phyloP scores from a whole-genome alignment of 2,329 filamentous ascomycete species.

The Exophiala xenobiotica region DNA sequence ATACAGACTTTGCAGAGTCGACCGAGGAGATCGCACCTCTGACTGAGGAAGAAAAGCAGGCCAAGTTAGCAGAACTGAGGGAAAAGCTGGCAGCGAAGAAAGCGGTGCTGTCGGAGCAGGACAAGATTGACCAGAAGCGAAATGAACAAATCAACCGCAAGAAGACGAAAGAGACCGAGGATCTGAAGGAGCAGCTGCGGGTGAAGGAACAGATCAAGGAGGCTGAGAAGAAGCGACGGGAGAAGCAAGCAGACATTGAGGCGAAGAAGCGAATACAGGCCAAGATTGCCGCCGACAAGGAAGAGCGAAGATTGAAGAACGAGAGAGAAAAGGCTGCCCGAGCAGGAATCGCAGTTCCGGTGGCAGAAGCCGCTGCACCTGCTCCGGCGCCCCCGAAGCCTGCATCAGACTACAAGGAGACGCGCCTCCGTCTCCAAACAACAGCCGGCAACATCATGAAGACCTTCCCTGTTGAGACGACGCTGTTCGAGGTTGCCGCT shows the following conservation, averaged over 20 bases:
- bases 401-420: constrained; percentile 72
- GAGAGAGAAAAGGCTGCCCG: constrained; percentile 81
- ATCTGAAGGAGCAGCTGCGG: constrained; percentile 82
- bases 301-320: constrained; percentile 78
- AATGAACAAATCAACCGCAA: constrained; percentile 87
- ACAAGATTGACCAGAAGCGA: constrained; percentile 77
- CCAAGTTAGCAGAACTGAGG: constrained; percentile 72
- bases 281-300: constrained; percentile 93
- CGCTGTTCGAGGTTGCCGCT: constrained; percentile 86
- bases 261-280: constrained; percentile 88
- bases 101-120: constrained; percentile 64
- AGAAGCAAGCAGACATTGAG: constrained; percentile 81
- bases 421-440: constrained; percentile 78
- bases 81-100: constrained; percentile 71
- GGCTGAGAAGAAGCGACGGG: constrained; percentile 77
- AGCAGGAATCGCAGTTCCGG: constrained; percentile 63
- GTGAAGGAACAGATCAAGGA: constrained; percentile 92
- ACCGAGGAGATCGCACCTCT: constrained; percentile 88
- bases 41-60: constrained; percentile 86
- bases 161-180: constrained; percentile 82
- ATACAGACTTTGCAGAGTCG: constrained; percentile 88
- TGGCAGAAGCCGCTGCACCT: constrained; percentile 46
- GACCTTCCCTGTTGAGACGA: constrained; percentile 84
- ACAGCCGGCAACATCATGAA: constrained; percentile 75
- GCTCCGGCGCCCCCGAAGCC: constrained; percentile 58